These are phyloP conservation scores for Pleurotus sapidus DNA, from an alignment of 768 basidiomycete species.

Conservation along the genomic window DNA sequence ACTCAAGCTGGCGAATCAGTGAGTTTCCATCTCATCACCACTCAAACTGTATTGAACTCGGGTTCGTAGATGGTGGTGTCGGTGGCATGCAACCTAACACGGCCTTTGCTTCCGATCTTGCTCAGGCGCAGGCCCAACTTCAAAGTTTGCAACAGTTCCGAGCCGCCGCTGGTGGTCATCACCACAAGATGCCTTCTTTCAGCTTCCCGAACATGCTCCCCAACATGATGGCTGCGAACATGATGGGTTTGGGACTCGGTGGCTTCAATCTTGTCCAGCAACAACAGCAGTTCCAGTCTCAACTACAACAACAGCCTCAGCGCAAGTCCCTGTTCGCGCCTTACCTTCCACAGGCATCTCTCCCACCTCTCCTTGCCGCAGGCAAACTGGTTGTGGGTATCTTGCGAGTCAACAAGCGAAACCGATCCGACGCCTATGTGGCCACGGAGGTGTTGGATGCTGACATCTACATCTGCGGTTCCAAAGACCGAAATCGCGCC, in stretches of 20 bases:
- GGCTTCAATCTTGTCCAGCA: conserved; percentile 86
- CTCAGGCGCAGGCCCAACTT: conserved; percentile 95
- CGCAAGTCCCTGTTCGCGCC: conserved; percentile 98
- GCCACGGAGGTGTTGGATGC: conserved; percentile 97
- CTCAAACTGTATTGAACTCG: background rate
- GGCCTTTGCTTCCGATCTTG: conserved; percentile 78
- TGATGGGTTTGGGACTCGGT: conserved; percentile 86
- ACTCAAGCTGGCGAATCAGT: conserved; percentile 91
- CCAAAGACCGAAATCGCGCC: conserved; percentile 97
- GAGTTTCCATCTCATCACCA: conserved; percentile 27
- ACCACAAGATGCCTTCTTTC: conserved; percentile 96
- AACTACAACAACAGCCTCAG: conserved; percentile 94
- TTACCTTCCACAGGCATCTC: conserved; percentile 95
- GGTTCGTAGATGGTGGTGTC: conserved; percentile 65
- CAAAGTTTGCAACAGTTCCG: conserved; percentile 97
- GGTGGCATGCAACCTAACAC: conserved; percentile 62
- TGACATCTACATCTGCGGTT: conserved; percentile 98
- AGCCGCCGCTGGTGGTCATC: conserved; percentile 90
- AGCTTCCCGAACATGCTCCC: conserved; percentile 98
- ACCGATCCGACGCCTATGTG: conserved; percentile 97
- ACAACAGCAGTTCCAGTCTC: conserved; percentile 93
- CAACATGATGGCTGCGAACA: conserved; percentile 95
- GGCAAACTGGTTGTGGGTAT: conserved; percentile 98
- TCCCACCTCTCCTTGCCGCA: conserved; percentile 93
- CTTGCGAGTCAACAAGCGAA: conserved; percentile 95